phyloP scores from a whole-genome alignment of 2,329 filamentous ascomycete genomes.

The Venturia effusa region DNA sequence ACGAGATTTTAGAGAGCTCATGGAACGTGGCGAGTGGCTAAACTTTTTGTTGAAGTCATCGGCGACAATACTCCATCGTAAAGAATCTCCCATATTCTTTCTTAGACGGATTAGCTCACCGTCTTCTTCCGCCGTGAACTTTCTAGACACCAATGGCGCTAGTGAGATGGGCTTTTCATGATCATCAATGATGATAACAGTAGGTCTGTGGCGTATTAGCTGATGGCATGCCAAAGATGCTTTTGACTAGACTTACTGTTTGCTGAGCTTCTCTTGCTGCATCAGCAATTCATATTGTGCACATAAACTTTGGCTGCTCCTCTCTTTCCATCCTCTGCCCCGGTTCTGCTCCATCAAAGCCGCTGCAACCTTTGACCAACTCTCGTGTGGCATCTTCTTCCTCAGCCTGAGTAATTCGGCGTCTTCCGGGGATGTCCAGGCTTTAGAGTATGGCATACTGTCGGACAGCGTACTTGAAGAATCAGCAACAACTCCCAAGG shows the following conservation, averaged over 20 bases:
- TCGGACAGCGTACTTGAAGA: not conserved
- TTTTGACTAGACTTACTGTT: not conserved
- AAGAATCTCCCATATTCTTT: not conserved
- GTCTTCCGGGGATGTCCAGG: slow-evolving; percentile 1
- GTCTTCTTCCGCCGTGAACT: not conserved
- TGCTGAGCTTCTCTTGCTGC: not conserved
- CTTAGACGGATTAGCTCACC: not conserved
- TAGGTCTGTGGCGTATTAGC: not conserved
- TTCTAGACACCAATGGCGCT: not conserved
- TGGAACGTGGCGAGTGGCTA: not conserved
- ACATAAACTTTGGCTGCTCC: not conserved
- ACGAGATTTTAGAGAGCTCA: not conserved
- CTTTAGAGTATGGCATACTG: not conserved
- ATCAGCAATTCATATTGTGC: not conserved
- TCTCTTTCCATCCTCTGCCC: not conserved
- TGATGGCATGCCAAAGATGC: no score
- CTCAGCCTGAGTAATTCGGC: not conserved
- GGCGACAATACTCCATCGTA: not conserved
- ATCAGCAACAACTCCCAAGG: not conserved
- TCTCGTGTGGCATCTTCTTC: not conserved
- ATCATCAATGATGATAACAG: not conserved
- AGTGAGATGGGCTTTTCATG: not conserved
- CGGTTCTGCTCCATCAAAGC: not conserved
- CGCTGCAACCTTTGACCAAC: not conserved
- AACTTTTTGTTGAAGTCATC: slow-evolving; percentile 1